Conservation (phyloP, 306 rosid species). For the Macrotyloma uniflorum region DNA sequence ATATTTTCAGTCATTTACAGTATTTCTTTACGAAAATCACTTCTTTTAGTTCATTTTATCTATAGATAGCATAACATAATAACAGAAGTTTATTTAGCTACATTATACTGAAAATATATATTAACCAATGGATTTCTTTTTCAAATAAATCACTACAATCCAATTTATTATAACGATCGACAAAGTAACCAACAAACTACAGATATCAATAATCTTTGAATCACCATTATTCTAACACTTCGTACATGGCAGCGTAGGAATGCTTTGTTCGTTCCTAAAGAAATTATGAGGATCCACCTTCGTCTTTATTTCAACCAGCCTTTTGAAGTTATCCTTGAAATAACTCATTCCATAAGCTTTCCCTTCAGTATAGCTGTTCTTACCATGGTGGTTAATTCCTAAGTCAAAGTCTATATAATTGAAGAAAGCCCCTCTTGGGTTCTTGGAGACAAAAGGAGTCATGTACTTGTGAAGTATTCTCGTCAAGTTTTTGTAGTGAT, state of each 20-base stretch:
- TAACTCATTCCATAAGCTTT: conserved; percentile 63
- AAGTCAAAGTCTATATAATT: conserved; percentile 76
- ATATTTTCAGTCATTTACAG: too few species aligned
- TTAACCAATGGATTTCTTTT: too few species aligned
- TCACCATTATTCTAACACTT: too few species aligned
- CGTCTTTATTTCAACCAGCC: conserved; percentile 63
- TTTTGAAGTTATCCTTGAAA: conserved; percentile 66
- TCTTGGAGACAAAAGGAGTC: conserved; percentile 67
- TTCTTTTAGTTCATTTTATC: too few species aligned
- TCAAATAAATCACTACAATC: too few species aligned
- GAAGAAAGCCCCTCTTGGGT: conserved; percentile 68
- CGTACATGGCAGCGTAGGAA: conserved; percentile 54
- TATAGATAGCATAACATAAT: too few species aligned
- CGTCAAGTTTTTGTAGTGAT: conserved; percentile 44
- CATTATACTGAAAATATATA: too few species aligned
- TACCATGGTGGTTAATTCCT: conserved; percentile 64
- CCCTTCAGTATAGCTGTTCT: conserved; percentile 53
- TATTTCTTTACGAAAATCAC: too few species aligned
- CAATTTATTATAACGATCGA: too few species aligned
- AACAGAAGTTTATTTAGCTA: too few species aligned
- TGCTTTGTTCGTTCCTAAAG: conserved; percentile 76
- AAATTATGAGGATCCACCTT: conserved; percentile 71
- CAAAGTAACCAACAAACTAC: too few species aligned
- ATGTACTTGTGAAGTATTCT: conserved; percentile 57
- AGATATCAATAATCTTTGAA: too few species aligned